Conservation (phyloP, 441 rosid species). For the California macrophylla region DNA sequence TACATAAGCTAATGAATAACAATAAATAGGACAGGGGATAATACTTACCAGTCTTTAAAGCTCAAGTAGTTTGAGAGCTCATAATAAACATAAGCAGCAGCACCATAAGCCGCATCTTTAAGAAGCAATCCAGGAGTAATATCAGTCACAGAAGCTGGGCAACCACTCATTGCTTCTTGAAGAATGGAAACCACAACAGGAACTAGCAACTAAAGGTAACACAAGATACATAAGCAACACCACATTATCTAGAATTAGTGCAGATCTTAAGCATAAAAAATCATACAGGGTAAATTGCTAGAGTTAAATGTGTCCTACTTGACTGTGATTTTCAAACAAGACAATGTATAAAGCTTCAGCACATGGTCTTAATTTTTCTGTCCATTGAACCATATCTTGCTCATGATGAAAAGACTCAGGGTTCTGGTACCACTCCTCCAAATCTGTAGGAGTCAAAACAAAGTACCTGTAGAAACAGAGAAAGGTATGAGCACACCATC, state of each 20-base stretch:
- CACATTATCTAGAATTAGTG: slow-evolving; percentile 11
- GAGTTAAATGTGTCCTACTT: slow-evolving; percentile 51
- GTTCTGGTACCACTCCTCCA: slow-evolving; percentile 87
- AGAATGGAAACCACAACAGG: slow-evolving; percentile 89
- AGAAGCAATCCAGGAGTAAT: slow-evolving; percentile 79
- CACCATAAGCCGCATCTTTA: slow-evolving; percentile 96
- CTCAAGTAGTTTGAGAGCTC: slow-evolving; percentile 92
- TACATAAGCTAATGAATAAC: not conserved
- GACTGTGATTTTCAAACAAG: slow-evolving; percentile 89
- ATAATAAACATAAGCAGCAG: slow-evolving; percentile 95
- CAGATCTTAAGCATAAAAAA: slow-evolving; percentile 6
- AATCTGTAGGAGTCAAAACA: slow-evolving; percentile 73
- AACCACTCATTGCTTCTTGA: slow-evolving; percentile 87
- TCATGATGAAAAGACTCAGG: slow-evolving; percentile 98
- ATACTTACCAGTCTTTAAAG: slow-evolving; percentile 81
- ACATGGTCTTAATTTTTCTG: slow-evolving; percentile 92
- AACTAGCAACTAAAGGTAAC: slow-evolving; percentile 60
- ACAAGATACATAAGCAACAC: slow-evolving; percentile 23
- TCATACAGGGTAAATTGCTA: slow-evolving; percentile 4
- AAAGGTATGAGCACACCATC: not conserved
- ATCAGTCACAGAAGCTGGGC: slow-evolving; percentile 73
- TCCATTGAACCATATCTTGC: slow-evolving; percentile 99
- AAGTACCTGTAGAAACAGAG: slow-evolving; percentile 60
- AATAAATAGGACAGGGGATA: slow-evolving; percentile 10
- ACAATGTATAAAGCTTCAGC: slow-evolving; percentile 98